phyloP scores from a whole-genome alignment of 768 basidiomycete genomes.

The Mycena floridula region DNA sequence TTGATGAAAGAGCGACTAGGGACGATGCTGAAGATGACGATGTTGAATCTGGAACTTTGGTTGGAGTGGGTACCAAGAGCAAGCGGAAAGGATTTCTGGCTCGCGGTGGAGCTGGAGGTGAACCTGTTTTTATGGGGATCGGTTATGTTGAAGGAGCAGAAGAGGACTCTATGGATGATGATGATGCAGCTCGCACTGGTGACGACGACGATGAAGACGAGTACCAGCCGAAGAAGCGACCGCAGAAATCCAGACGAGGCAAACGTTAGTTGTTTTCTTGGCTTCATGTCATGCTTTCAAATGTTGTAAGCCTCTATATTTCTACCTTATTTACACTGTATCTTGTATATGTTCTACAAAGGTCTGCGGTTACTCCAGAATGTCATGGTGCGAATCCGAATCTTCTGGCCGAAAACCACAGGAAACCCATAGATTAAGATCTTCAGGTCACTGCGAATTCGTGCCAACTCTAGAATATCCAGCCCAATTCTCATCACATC shows the following conservation, averaged over 20 bases:
- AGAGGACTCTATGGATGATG: no score
- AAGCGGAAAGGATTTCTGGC: slow-evolving; percentile 59
- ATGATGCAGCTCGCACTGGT: background rate
- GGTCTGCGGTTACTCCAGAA: no score
- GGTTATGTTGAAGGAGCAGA: slow-evolving; percentile 57
- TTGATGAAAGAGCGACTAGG: slow-evolving; percentile 18
- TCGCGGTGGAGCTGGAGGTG: slow-evolving; percentile 69
- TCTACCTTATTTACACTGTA: no score
- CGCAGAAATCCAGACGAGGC: slow-evolving; percentile 5
- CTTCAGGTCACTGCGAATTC: no score
- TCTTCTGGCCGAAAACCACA: no score
- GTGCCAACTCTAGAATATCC: no score
- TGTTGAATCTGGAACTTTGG: slow-evolving; percentile 44
- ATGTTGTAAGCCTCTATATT: no score
- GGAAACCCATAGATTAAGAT: no score
- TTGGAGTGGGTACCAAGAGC: slow-evolving; percentile 49
- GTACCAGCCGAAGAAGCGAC: background rate
- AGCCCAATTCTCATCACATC: no score
- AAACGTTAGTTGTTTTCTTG: background rate
- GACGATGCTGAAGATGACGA: slow-evolving; percentile 32
- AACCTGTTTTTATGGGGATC: slow-evolving; percentile 63
- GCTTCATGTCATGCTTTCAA: no score
- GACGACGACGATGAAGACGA: background rate
- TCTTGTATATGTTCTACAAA: no score
- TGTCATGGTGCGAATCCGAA: no score